Evolutionary conservation across 306 rosid genomes (phyloP).

Genomic region (Dalbergia oliveri): DNA sequence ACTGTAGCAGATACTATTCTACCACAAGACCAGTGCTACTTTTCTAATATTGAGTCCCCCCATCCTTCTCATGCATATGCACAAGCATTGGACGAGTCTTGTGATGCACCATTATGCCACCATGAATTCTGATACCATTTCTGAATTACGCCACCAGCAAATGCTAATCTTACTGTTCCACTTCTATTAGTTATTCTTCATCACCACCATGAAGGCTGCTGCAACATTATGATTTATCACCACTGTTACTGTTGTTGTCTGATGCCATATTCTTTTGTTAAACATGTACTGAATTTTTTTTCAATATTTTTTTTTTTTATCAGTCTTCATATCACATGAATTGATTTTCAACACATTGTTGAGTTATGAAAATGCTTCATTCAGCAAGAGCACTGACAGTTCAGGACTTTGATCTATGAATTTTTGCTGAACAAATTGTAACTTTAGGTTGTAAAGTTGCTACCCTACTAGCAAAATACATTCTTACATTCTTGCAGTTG

Average conservation of each 20-base stretch:
- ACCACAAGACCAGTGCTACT: conserved; percentile 8
- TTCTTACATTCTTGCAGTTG: conserved; percentile 11
- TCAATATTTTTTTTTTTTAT: neutral
- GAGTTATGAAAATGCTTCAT: neutral
- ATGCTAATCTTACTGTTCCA: conserved; percentile 9
- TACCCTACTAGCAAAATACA: conserved; percentile 17
- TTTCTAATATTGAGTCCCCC: conserved; percentile 9
- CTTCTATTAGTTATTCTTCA: neutral
- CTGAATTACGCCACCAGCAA: conserved; percentile 16
- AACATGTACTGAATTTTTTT: neutral
- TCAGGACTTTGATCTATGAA: neutral
- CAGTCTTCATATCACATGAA: neutral
- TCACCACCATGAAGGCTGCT: conserved; percentile 1
- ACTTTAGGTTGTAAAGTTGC: conserved; percentile 6
- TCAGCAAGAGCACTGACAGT: neutral
- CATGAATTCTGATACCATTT: conserved; percentile 8
- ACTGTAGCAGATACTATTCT: conserved; percentile 26
- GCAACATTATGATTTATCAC: conserved; percentile 28
- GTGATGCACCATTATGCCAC: conserved; percentile 10
- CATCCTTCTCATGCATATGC: conserved; percentile 9
- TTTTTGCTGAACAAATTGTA: conserved; percentile 10
- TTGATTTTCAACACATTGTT: neutral
- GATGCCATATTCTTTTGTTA: neutral
- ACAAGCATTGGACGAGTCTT: conserved; percentile 11
- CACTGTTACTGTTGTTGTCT: neutral